Evolutionary conservation across 371 early-diverging fungal species (phyloP).

Genomic region (Umbelopsis sp.): DNA sequence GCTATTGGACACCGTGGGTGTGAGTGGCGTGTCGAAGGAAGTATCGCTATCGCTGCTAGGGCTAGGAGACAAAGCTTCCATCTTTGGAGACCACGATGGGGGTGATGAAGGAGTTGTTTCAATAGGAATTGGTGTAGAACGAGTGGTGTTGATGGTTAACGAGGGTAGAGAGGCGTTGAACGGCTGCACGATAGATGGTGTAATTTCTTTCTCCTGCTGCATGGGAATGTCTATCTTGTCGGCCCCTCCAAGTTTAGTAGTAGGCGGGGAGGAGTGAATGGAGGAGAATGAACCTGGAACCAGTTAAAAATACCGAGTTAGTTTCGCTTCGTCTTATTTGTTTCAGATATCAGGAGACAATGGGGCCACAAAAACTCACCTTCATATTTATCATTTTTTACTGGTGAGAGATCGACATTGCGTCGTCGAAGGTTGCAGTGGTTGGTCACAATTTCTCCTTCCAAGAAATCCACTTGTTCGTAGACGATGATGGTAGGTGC

Average conservation of each 20-base stretch:
- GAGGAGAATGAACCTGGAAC: constrained; percentile 11
- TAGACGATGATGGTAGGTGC: not conserved
- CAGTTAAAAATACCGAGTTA: not conserved
- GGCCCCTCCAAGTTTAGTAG: not conserved
- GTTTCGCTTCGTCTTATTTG: not conserved
- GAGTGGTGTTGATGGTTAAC: not conserved
- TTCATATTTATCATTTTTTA: constrained; percentile 10
- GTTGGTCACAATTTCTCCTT: not conserved
- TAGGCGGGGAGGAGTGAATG: not conserved
- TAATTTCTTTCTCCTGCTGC: not conserved
- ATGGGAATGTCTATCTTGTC: not conserved
- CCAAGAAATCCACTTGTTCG: not conserved
- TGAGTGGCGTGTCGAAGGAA: not conserved
- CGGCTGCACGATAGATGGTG: not conserved
- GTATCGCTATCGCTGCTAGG: constrained; percentile 12
- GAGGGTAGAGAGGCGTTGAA: not conserved
- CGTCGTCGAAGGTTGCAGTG: not conserved
- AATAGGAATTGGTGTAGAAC: not conserved
- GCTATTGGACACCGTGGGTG: not conserved
- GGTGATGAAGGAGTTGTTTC: not conserved
- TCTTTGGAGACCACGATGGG: not conserved
- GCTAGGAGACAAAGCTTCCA: constrained; percentile 4
- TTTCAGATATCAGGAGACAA: not conserved
- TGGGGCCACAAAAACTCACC: not conserved
- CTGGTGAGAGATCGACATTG: constrained; percentile 10